A percentile compares a stretch with the other conserved stretches of the same genome.
Evolutionary conservation across 2,329 filamentous ascomycete species (phyloP).

Genomic region (Penicillium sclerotiorum): DNA sequence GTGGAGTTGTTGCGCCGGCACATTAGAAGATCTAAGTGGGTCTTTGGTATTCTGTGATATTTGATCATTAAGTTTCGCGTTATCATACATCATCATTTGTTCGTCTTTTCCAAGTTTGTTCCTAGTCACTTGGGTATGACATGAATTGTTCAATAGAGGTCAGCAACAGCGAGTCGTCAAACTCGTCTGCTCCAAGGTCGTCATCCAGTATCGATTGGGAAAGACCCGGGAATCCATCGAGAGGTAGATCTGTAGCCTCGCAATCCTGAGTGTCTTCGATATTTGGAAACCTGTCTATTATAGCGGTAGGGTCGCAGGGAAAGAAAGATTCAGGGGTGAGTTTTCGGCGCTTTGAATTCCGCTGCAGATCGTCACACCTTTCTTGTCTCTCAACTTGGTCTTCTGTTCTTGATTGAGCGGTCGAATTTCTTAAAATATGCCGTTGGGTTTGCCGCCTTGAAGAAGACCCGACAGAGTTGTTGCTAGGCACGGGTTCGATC

Average conservation of each 20-base stretch:
- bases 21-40: too few relatives aligned
- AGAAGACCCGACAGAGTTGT: too few relatives aligned
- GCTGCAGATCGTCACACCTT: not conserved
- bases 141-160: slow-evolving; percentile 5
- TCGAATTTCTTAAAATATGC: too few relatives aligned
- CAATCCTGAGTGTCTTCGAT: not conserved
- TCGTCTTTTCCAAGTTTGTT: not conserved
- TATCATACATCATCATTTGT: too few relatives aligned
- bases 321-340: not conserved
- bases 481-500: too few relatives aligned
- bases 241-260: not conserved
- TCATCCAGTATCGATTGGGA: not conserved
- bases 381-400: too few relatives aligned
- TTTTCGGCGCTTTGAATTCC: slow-evolving; percentile 4
- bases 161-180: slow-evolving; percentile 9
- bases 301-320: not conserved
- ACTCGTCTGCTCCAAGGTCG: not conserved
- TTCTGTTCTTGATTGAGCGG: too few relatives aligned
- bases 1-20: slow-evolving; percentile 12
- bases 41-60: too few relatives aligned
- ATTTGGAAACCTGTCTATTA: not conserved
- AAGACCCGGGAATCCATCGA: not conserved
- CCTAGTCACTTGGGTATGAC: slow-evolving; percentile 4
- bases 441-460: too few relatives aligned
- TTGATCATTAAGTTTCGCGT: too few relatives aligned